Evolutionary conservation across 23 red algal genomes (phyloP).

Genomic region (Gracilaria domingensis): DNA sequence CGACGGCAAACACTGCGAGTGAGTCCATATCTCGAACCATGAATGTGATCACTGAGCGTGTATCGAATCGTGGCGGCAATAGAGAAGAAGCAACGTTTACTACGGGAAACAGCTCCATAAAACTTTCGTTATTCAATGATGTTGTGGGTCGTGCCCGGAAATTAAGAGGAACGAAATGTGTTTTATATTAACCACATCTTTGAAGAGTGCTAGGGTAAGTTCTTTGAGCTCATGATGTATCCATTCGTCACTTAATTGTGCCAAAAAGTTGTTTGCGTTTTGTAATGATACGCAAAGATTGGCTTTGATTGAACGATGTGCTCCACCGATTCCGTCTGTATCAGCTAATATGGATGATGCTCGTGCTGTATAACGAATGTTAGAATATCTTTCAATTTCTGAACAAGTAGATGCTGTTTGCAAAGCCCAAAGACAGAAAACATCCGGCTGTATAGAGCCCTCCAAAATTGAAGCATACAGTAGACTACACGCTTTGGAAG

Average conservation of each 20-base stretch:
- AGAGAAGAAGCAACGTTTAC: background rate
- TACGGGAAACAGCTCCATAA: background rate
- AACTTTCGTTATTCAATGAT: slow-evolving; percentile 63
- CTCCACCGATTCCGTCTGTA: slow-evolving; percentile 68
- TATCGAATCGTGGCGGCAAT: background rate
- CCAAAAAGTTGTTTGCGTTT: slow-evolving; percentile 96
- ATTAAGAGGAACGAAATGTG: slow-evolving; percentile 80
- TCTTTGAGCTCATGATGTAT: slow-evolving; percentile 90
- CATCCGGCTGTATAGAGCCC: slow-evolving; percentile 75
- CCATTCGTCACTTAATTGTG: slow-evolving; percentile 98
- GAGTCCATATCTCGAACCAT: background rate
- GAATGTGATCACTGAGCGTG: background rate
- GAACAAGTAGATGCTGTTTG: slow-evolving; percentile 87
- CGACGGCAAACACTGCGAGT: background rate
- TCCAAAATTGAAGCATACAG: slow-evolving; percentile 69
- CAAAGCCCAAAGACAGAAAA: slow-evolving; percentile 76
- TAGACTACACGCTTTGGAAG: slow-evolving; percentile 80
- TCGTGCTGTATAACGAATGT: slow-evolving; percentile 93
- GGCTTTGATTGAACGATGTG: slow-evolving; percentile 75
- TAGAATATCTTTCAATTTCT: slow-evolving; percentile 79
- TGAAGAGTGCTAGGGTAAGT: slow-evolving; percentile 89
- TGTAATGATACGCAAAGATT: slow-evolving; percentile 89
- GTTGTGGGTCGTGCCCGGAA: slow-evolving; percentile 86
- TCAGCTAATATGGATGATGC: slow-evolving; percentile 94
- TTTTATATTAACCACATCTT: slow-evolving; percentile 82